phyloP scores from a whole-genome alignment of 257 asterid genomes.

The Solanum sejunctum region DNA sequence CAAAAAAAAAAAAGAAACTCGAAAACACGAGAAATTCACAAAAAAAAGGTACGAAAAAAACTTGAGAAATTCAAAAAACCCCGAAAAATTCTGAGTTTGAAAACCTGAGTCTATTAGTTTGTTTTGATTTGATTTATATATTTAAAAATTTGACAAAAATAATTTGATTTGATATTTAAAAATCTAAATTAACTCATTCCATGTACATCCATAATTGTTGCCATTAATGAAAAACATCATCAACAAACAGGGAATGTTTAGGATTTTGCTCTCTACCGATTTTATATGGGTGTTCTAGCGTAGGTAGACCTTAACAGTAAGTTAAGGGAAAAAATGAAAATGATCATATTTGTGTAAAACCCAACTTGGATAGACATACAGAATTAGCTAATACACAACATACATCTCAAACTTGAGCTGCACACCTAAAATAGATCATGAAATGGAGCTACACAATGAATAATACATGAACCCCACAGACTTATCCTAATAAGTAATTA shows the following conservation, averaged over 20 bases:
- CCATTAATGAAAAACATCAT: neutral
- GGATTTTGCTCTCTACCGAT: neutral
- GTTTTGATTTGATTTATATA: too few species aligned
- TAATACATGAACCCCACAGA: neutral
- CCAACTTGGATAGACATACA: neutral
- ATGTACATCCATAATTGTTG: too few species aligned
- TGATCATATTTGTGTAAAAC: neutral
- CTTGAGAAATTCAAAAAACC: too few species aligned
- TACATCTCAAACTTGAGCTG: neutral
- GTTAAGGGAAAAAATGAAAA: neutral
- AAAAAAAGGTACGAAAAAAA: too few species aligned
- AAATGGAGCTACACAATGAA: neutral
- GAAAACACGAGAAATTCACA: too few species aligned
- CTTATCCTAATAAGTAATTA: neutral
- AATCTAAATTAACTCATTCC: too few species aligned
- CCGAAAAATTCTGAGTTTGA: too few species aligned
- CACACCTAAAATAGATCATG: neutral
- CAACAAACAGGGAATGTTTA: neutral
- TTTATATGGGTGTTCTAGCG: neutral
- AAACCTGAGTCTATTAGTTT: too few species aligned
- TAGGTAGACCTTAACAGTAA: neutral
- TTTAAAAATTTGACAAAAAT: too few species aligned
- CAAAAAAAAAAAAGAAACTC: too few species aligned
- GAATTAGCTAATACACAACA: neutral
- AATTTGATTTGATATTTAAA: too few species aligned